These are phyloP conservation scores for Pythium pyrilobum DNA, from an alignment of 352 stramenopile species.

Conservation along the genomic window DNA sequence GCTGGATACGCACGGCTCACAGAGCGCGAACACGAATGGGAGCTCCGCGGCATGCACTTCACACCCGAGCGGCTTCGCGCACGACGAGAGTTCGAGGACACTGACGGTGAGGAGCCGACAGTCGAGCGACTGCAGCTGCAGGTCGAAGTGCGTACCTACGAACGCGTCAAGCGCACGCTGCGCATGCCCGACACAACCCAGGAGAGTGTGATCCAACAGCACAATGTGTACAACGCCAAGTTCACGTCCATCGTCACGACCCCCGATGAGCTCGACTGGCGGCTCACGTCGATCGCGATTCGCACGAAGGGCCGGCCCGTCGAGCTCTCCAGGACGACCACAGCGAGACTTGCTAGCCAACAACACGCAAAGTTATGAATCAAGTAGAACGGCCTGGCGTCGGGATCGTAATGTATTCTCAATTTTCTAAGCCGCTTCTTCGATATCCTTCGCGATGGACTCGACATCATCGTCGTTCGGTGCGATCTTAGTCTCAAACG, in stretches of 20 bases:
- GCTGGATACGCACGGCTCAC: slow-evolving; percentile 6
- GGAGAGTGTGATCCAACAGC: background rate
- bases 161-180: background rate
- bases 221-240: slow-evolving; percentile 8
- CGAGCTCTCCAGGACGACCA: background rate
- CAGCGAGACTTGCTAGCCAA: background rate
- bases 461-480: slow-evolving; percentile 3
- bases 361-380: too few relatives aligned
- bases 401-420: background rate
- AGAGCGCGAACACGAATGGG: slow-evolving; percentile 1
- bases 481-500: slow-evolving; percentile 14
- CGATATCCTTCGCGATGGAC: background rate
- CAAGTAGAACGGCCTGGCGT: too few relatives aligned
- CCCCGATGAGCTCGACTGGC: slow-evolving; percentile 11
- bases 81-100: background rate
- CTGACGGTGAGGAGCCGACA: background rate
- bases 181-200: background rate
- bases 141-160: slow-evolving; percentile 8
- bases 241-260: slow-evolving; percentile 11
- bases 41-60: background rate
- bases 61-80: background rate
- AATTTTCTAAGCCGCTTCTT: background rate
- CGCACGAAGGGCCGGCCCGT: background rate
- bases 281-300: slow-evolving; percentile 7
- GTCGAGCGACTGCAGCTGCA: slow-evolving; percentile 13